A percentile compares a stretch with the other conserved stretches of the same genome.
Conservation (phyloP, 306 rosid genomes). For the Acacia acuminata region DNA sequence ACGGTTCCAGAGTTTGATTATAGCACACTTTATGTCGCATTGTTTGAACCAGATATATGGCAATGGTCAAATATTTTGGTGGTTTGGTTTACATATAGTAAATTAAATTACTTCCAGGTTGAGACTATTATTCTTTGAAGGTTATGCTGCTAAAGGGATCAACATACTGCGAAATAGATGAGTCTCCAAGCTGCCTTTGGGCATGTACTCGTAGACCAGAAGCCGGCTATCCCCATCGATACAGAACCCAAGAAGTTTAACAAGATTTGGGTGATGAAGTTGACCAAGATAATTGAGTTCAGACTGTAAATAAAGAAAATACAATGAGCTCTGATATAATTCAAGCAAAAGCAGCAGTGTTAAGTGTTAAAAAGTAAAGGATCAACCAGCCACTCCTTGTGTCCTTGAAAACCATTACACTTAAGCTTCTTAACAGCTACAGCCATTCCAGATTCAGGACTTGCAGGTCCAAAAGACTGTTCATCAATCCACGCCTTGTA, state of each 20-base stretch:
- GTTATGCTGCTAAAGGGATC: background rate
- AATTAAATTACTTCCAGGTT: background rate
- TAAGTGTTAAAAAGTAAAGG: background rate
- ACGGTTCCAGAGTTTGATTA: background rate
- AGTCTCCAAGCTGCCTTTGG: constrained; percentile 70
- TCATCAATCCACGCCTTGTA: constrained; percentile 77
- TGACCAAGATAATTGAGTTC: constrained; percentile 75
- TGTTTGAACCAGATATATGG: background rate
- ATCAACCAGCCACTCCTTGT: constrained; percentile 82
- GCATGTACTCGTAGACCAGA: constrained; percentile 75
- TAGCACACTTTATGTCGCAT: background rate
- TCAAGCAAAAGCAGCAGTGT: background rate
- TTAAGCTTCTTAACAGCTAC: constrained; percentile 77
- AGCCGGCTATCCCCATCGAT: constrained; percentile 63
- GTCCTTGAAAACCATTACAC: constrained; percentile 71
- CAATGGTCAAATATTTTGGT: background rate
- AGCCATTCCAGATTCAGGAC: constrained; percentile 60
- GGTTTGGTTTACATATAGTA: background rate
- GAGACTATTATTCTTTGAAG: background rate
- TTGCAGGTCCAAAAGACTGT: constrained; percentile 43
- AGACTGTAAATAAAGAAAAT: constrained; percentile 43
- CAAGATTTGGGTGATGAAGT: constrained; percentile 75
- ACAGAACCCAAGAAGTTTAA: constrained; percentile 73
- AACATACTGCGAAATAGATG: constrained; percentile 70
- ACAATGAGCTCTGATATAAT: constrained; percentile 24